Evolutionary conservation across 805 yeast species (phyloP).

Genomic region (Saccharomycopsis javanensis): DNA sequence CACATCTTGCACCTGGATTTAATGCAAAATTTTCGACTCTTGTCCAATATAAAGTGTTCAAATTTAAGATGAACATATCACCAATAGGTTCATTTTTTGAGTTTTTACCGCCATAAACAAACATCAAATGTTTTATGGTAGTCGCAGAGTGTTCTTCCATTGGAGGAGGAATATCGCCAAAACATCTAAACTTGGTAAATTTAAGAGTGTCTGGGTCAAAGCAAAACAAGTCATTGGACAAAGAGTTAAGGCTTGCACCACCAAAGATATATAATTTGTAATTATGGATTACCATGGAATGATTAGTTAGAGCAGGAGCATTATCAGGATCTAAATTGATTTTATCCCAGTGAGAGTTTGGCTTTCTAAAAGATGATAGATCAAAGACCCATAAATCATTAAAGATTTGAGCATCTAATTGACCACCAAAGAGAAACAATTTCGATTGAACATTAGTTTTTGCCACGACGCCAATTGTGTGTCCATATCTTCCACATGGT

Average conservation of each 20-base stretch:
- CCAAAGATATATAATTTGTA: conserved; percentile 82
- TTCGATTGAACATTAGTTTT: conserved; percentile 46
- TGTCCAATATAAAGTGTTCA: conserved; percentile 65
- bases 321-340: conserved; percentile 38
- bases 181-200: conserved; percentile 59
- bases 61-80: conserved; percentile 64
- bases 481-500: conserved; percentile 93
- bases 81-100: conserved; percentile 57
- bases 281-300: conserved; percentile 74
- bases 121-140: conserved; percentile 65
- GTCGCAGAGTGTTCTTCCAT: conserved; percentile 88
- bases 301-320: conserved; percentile 86
- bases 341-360: conserved; percentile 77
- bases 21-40: conserved; percentile 34
- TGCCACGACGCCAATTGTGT: conserved; percentile 70
- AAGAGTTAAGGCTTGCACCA: conserved; percentile 69
- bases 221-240: conserved; percentile 69
- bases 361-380: conserved; percentile 72
- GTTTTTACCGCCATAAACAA: conserved; percentile 85
- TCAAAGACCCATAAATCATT: conserved; percentile 83
- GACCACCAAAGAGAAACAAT: conserved; percentile 90
- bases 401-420: conserved; percentile 71
- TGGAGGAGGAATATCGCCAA: conserved; percentile 57
- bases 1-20: conserved; percentile 76
- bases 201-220: conserved; percentile 58